These are phyloP conservation scores for Colletotrichum cordylinicola DNA, from an alignment of 2,329 filamentous ascomycete genomes.

Conservation along the genomic window DNA sequence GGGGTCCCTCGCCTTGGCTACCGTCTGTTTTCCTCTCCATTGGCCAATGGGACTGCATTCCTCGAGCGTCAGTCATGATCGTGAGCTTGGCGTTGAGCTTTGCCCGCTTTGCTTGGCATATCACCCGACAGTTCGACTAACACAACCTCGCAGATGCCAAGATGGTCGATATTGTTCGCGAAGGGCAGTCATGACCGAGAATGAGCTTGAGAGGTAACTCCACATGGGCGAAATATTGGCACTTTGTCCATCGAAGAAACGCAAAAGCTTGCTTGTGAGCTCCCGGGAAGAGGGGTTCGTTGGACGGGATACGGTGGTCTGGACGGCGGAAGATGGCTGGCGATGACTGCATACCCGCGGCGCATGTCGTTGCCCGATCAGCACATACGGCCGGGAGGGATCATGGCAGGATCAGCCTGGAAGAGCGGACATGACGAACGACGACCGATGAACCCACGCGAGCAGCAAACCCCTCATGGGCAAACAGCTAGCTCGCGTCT, in stretches of 20 bases:
- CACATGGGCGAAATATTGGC: neutral
- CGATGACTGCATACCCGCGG: neutral
- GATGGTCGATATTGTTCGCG: neutral
- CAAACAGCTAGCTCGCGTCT: neutral
- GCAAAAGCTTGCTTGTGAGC: neutral
- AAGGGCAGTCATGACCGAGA: constrained; percentile 8
- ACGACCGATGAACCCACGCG: neutral
- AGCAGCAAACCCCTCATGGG: neutral
- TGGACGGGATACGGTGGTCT: neutral
- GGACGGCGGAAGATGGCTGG: neutral
- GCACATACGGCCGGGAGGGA: neutral
- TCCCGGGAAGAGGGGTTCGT: neutral
- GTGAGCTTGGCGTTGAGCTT: constrained; percentile 16
- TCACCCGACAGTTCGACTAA: constrained; percentile 4
- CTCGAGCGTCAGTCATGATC: neutral
- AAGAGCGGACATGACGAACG: neutral
- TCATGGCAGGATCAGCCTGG: constrained; percentile 1
- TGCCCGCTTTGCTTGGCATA: constrained; percentile 8
- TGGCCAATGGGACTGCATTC: neutral
- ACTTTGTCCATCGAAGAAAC: neutral
- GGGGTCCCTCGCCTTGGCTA: neutral
- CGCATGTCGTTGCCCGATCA: neutral
- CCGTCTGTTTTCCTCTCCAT: neutral
- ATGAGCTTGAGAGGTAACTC: neutral
- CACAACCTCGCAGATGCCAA: constrained; percentile 1